phyloP scores from a whole-genome alignment of 345 rosid genomes.

The Sonneratia caseolaris region DNA sequence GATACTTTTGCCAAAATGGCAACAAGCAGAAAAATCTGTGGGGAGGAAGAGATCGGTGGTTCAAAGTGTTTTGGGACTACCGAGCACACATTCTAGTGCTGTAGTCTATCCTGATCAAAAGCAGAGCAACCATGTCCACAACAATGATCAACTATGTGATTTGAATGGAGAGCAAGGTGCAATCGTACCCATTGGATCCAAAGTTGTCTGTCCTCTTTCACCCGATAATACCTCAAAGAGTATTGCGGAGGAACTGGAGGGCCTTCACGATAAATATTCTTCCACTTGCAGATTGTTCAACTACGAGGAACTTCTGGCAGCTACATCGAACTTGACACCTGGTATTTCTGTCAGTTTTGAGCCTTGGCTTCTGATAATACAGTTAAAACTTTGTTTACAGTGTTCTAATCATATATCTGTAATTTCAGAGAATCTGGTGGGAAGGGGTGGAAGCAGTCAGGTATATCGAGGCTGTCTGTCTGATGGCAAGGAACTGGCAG shows the following conservation, averaged over 20 bases:
- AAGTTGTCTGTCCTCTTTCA: constrained; percentile 28
- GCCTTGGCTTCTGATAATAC: constrained; percentile 3
- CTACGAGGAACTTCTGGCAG: constrained; percentile 55
- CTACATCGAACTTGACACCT: constrained; percentile 58
- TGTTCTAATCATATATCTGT: neutral
- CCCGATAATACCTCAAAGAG: constrained; percentile 20
- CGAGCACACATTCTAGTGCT: constrained; percentile 51
- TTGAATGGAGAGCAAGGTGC: constrained; percentile 51
- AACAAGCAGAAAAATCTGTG: constrained; percentile 26
- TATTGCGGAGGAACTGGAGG: constrained; percentile 53
- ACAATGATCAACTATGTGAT: constrained; percentile 25
- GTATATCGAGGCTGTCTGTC: constrained; percentile 78
- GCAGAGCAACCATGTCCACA: constrained; percentile 21
- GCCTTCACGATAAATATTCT: constrained; percentile 56
- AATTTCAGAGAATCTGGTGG: constrained; percentile 66
- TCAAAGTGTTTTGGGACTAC: constrained; percentile 37
- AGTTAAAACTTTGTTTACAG: neutral
- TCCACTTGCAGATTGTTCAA: constrained; percentile 76
- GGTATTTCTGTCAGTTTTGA: constrained; percentile 25
- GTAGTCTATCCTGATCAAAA: constrained; percentile 57
- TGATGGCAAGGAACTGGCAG: constrained; percentile 88
- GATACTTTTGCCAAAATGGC: constrained; percentile 25
- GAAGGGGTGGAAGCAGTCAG: constrained; percentile 89
- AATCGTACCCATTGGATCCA: constrained; percentile 33
- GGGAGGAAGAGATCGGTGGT: constrained; percentile 36